These are phyloP conservation scores for Ajuga chamaepitys DNA, from an alignment of 257 asterid genomes.

Conservation along the genomic window DNA sequence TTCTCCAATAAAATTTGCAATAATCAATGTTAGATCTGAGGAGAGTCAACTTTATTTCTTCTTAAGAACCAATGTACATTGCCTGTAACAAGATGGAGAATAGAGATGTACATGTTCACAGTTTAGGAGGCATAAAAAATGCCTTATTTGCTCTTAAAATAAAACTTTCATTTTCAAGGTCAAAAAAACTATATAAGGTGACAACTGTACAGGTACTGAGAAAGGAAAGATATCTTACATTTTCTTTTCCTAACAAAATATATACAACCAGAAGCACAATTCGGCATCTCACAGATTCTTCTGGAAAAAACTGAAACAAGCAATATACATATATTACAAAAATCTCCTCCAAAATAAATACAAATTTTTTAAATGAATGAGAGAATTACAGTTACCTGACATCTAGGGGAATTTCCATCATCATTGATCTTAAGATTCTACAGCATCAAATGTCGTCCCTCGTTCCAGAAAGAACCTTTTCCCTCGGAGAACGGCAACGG, in stretches of 20 bases:
- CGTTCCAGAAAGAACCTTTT: not conserved
- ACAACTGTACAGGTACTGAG: conserved; percentile 13
- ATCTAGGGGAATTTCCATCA: not conserved
- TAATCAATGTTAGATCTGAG: not conserved
- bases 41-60: too few species aligned
- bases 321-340: not conserved
- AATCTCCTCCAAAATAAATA: not conserved
- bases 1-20: not conserved
- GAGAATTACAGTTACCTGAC: conserved; percentile 2
- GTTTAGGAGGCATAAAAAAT: too few species aligned
- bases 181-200: not conserved
- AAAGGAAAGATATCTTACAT: conserved; percentile 15
- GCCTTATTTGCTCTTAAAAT: too few species aligned
- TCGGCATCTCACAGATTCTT: conserved; percentile 20
- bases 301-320: conserved; percentile 14
- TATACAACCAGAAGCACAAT: conserved; percentile 21
- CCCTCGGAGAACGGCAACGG: not conserved
- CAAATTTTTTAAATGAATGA: not conserved
- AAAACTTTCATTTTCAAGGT: too few species aligned
- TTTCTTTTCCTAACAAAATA: conserved; percentile 16
- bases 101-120: too few species aligned
- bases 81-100: too few species aligned
- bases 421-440: not conserved
- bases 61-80: too few species aligned
- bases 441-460: not conserved